These are phyloP conservation scores for Coccomyxa subellipsoidea DNA, from an alignment of 163 green algal genomes.

Conservation along the genomic window DNA sequence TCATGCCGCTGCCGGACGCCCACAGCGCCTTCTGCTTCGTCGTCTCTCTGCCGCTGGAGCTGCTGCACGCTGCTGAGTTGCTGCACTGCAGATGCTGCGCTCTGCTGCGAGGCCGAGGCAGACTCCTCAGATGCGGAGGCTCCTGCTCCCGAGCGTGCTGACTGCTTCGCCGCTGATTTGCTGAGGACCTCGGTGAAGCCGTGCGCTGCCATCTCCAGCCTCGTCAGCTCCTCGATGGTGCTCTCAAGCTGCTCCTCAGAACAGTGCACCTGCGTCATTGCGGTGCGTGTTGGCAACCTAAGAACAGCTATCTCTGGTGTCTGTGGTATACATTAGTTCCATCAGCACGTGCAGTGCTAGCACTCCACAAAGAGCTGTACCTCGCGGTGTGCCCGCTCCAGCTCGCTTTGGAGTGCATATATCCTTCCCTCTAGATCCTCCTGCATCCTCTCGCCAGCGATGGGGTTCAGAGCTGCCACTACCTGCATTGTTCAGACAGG, in stretches of 20 bases:
- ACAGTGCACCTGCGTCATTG: constrained; percentile 24
- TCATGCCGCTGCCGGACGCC: not conserved
- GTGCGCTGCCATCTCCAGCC: constrained; percentile 26
- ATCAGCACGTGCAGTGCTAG: too few species aligned
- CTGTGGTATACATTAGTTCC: too few species aligned
- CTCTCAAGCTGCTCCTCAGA: constrained; percentile 27
- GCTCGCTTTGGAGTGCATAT: constrained; percentile 26
- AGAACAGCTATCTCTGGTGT: too few species aligned
- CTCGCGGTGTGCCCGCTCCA: constrained; percentile 30
- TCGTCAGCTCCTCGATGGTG: constrained; percentile 30
- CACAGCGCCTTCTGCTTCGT: not conserved
- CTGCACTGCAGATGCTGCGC: not conserved
- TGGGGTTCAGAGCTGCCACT: constrained; percentile 39
- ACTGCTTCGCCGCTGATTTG: not conserved
- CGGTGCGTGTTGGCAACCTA: too few species aligned
- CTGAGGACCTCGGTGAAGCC: not conserved
- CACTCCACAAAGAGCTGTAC: too few species aligned
- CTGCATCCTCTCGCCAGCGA: constrained; percentile 27
- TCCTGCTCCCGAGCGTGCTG: not conserved
- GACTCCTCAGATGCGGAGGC: not conserved
- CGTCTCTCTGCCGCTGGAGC: not conserved
- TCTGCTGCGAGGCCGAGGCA: not conserved
- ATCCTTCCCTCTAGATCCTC: constrained; percentile 35
- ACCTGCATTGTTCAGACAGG: constrained; percentile 29
- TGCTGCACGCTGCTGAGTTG: too few species aligned